Evolutionary conservation across 768 basidiomycete species (phyloP).

Genomic region (Amanita pseudoporphyria): DNA sequence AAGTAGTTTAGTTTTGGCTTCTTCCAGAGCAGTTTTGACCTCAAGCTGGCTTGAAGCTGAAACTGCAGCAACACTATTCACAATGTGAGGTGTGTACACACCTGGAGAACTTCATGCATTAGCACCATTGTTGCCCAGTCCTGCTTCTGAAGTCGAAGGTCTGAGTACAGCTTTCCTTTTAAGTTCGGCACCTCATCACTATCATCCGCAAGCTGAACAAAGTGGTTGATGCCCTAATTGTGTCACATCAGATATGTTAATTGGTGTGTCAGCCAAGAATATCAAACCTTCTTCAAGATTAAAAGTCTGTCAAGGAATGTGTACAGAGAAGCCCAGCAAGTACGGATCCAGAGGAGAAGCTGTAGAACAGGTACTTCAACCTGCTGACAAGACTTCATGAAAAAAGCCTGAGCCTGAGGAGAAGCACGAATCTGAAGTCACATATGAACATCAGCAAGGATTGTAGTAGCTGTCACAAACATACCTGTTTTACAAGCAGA

Average conservation of each 20-base stretch:
- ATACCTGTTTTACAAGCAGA: too few species aligned
- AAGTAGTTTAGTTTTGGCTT: too few species aligned
- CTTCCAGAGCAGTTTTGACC: too few species aligned
- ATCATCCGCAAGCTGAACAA: conserved; percentile 14
- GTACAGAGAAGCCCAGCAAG: conserved; percentile 21
- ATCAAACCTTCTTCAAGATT: conserved; percentile 5
- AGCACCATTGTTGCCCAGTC: conserved; percentile 18
- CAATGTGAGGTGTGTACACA: conserved; percentile 5
- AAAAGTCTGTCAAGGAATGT: conserved; percentile 13
- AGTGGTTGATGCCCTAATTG: too few species aligned
- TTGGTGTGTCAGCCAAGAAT: neutral
- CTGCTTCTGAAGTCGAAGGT: conserved; percentile 11
- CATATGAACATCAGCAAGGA: too few species aligned
- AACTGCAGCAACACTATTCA: too few species aligned
- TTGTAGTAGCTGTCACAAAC: too few species aligned
- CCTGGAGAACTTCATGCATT: conserved; percentile 17
- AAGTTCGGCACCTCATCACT: conserved; percentile 19
- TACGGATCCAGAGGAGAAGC: conserved; percentile 21
- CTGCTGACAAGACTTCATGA: too few species aligned
- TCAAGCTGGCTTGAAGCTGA: too few species aligned
- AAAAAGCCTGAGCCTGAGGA: too few species aligned
- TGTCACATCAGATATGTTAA: conserved; percentile 12
- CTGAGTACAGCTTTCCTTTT: conserved; percentile 16
- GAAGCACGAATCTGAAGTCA: too few species aligned
- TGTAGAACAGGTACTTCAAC: too few species aligned